These are phyloP conservation scores for Beauveria caledonica DNA, from an alignment of 2,329 filamentous ascomycete genomes.

Conservation along the genomic window DNA sequence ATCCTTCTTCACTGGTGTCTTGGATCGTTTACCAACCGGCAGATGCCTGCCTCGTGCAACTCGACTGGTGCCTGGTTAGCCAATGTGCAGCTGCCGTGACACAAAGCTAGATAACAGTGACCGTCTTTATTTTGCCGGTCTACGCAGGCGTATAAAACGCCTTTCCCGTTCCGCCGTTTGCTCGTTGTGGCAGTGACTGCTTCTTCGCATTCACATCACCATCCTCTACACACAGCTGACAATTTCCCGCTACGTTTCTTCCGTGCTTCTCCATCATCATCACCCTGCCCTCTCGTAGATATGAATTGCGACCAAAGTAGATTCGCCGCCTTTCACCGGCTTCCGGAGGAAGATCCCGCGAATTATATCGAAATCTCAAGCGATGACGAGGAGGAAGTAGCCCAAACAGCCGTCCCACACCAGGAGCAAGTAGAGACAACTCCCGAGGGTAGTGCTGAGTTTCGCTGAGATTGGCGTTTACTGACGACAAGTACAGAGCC, in stretches of 20 bases:
- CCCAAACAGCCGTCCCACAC: background rate
- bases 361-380: constrained; percentile 3
- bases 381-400: background rate
- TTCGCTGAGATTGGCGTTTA: background rate
- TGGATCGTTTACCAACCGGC: background rate
- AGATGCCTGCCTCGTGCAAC: background rate
- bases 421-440: background rate
- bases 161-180: background rate
- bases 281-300: background rate
- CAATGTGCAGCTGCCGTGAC: background rate
- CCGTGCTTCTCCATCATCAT: too few relatives aligned
- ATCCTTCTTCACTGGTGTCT: background rate
- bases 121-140: background rate
- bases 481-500: background rate
- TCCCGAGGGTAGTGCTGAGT: background rate
- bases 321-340: background rate
- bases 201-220: too few relatives aligned
- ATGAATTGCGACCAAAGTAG: background rate
- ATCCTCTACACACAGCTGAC: too few relatives aligned
- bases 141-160: background rate
- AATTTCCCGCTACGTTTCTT: too few relatives aligned
- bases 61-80: background rate
- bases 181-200: background rate
- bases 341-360: background rate
- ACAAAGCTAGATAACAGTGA: background rate